These are phyloP conservation scores for Ogataea ganodermae DNA, from an alignment of 805 yeast species.

Conservation along the genomic window DNA sequence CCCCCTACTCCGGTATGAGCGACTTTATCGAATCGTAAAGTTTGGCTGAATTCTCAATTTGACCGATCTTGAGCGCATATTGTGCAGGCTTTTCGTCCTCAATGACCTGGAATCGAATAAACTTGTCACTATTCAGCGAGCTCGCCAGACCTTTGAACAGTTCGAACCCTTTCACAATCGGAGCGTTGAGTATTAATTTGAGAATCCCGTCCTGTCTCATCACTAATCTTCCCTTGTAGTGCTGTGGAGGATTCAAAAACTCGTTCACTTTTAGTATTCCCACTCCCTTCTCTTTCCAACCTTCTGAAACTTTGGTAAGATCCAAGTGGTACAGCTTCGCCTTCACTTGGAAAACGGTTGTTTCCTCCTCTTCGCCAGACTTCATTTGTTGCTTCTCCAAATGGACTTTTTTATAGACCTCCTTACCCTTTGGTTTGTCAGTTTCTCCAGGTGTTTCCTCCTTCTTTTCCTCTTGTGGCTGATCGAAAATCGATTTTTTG, in stretches of 20 bases:
- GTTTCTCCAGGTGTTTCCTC: slow-evolving; percentile 27
- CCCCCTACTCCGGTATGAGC: slow-evolving; percentile 30
- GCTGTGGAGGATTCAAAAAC: slow-evolving; percentile 27
- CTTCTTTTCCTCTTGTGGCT: slow-evolving; percentile 17
- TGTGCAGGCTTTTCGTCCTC: slow-evolving; percentile 71
- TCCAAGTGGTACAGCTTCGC: slow-evolving; percentile 80
- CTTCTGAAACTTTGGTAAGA: slow-evolving; percentile 61
- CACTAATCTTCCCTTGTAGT: slow-evolving; percentile 62
- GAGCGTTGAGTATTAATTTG: slow-evolving; percentile 77
- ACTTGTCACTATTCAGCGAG: slow-evolving; percentile 81
- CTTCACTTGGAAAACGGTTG: slow-evolving; percentile 62
- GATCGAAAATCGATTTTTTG: slow-evolving; percentile 61
- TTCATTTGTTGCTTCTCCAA: slow-evolving; percentile 58
- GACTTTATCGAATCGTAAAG: slow-evolving; percentile 53
- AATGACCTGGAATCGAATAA: slow-evolving; percentile 71
- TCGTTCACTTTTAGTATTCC: slow-evolving; percentile 83
- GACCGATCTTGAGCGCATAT: slow-evolving; percentile 75
- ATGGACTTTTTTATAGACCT: slow-evolving; percentile 57
- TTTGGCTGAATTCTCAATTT: slow-evolving; percentile 58
- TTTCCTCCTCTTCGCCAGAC: slow-evolving; percentile 92
- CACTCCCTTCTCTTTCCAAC: slow-evolving; percentile 96
- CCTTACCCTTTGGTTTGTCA: slow-evolving; percentile 33
- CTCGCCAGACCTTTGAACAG: slow-evolving; percentile 81
- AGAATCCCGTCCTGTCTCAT: slow-evolving; percentile 90
- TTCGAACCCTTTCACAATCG: slow-evolving; percentile 61